Percentiles rank a stretch among this genome's conserved stretches.
phyloP scores from a whole-genome alignment of 805 yeast genomes.

The Candida sanyiensis region DNA sequence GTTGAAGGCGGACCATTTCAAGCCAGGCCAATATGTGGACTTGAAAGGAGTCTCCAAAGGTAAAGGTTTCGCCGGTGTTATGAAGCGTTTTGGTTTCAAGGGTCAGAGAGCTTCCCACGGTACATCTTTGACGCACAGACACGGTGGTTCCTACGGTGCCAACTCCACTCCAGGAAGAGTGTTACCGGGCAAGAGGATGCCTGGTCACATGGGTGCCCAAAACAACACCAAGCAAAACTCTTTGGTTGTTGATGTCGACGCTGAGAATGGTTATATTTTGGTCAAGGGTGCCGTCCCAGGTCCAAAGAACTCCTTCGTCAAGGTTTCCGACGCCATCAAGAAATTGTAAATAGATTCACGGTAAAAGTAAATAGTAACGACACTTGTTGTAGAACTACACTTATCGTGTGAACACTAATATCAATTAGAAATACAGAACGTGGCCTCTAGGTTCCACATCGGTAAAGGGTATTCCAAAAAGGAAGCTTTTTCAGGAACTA shows the following conservation, averaged over 20 bases:
- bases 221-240: slow-evolving; percentile 70
- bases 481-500: no score
- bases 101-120: slow-evolving; percentile 96
- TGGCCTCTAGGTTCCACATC: no score
- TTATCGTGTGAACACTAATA: no score
- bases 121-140: slow-evolving; percentile 87
- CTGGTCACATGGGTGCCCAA: slow-evolving; percentile 90
- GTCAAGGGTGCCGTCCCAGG: slow-evolving; percentile 93
- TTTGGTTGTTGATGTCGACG: slow-evolving; percentile 73
- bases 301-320: slow-evolving; percentile 68
- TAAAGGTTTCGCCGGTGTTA: slow-evolving; percentile 96
- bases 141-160: slow-evolving; percentile 96
- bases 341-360: slow-evolving; percentile 16
- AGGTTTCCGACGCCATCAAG: slow-evolving; percentile 66
- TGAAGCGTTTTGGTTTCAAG: slow-evolving; percentile 86
- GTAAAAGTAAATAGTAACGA: slow-evolving; percentile 1
- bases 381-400: slow-evolving; percentile 2
- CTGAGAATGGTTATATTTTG: slow-evolving; percentile 71
- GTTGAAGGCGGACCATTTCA: slow-evolving; percentile 77
- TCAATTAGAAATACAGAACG: neutral
- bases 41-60: slow-evolving; percentile 78
- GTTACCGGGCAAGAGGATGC: slow-evolving; percentile 96
- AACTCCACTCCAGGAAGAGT: slow-evolving; percentile 95
- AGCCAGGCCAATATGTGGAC: slow-evolving; percentile 79
- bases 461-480: neutral